Conservation (phyloP, 768 basidiomycete genomes). For the Chlorophyllum brunneum region DNA sequence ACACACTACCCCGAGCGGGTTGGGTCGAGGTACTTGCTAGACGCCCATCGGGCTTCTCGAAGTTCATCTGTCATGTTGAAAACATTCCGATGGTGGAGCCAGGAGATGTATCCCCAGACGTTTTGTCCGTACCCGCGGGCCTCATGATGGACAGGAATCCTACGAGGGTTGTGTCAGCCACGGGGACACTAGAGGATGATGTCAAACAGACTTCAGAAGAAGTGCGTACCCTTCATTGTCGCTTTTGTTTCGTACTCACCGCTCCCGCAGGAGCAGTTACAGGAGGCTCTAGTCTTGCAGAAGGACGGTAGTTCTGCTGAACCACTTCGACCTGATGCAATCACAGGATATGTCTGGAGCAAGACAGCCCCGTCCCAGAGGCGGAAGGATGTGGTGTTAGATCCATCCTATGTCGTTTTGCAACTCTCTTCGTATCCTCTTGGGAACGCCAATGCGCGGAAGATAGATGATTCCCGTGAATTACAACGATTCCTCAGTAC, state of each 20-base stretch:
- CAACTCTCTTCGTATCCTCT: conserved; percentile 74
- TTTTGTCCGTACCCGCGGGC: conserved; percentile 66
- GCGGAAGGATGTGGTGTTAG: conserved; percentile 79
- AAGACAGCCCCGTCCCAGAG: conserved; percentile 83
- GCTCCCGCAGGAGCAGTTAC: conserved; percentile 23
- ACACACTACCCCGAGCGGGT: conserved; percentile 64
- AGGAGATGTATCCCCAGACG: conserved; percentile 82
- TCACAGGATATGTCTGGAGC: conserved; percentile 88
- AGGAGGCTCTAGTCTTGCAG: conserved; percentile 19
- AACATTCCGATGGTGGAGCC: conserved; percentile 84
- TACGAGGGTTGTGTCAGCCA: conserved; percentile 26
- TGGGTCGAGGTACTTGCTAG: conserved; percentile 88
- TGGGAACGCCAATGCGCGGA: conserved; percentile 37
- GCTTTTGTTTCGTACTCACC: not conserved
- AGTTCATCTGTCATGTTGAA: conserved; percentile 80
- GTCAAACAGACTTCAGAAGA: conserved; percentile 15
- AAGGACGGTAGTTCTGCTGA: conserved; percentile 20
- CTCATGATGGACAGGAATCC: conserved; percentile 65
- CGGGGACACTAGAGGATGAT: conserved; percentile 20
- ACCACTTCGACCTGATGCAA: conserved; percentile 55
- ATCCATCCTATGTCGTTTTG: conserved; percentile 81
- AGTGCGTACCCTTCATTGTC: conserved; percentile 12
- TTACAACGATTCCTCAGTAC: conserved; percentile 7
- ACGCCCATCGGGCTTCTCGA: conserved; percentile 85
- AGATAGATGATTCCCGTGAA: conserved; percentile 42